Evolutionary conservation across 306 rosid genomes (phyloP), one percentile per base, ranked within the genome.

Genomic region (Geum urbanum): DNA sequence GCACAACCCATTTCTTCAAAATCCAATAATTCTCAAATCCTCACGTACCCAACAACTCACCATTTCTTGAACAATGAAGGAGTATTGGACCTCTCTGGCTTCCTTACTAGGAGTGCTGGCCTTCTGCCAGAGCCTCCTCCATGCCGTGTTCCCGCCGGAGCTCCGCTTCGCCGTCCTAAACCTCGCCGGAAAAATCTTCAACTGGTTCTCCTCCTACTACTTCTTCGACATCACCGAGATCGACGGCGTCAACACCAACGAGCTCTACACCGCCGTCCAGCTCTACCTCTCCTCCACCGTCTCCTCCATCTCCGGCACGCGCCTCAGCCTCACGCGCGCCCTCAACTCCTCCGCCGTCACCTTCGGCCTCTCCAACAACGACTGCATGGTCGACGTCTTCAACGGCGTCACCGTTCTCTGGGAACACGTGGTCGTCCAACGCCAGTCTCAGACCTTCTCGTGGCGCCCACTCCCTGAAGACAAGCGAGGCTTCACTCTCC

Each of bases 161-260:
- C 91, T 95, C 39, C 96, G 97, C 0, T 95, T 79, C 74, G 97
- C 97, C 22, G 32, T 79, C 3, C 55, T 66, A 0, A 91, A 91
- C 64, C 83, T 91, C 60, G 67, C 91, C 48, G 68, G 72, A 85
- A 53, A 76, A 59, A 18, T 89, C 78, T 87, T 78, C 69, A 84
- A 85, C 76, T 80, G 85, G 78, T 87, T 94, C 88, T 94, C 97
- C 66, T 67, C 92, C 44, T 80, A 81, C 80, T 88, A 92, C 61
- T 94, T 81, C 91, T 91, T 94, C 62, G 99, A 94, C 80, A 86
- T 94, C 27, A 94, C 97, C 2, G 99, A 94, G 71, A 94, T 91
- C 40, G 99, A 94, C 65, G 97, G 97, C 71, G 99, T 94, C 44
- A 94, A 91, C 84, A 94, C 99, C 71, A 94, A 94, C 86, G 99